Base-by-base conservation (phyloP, 2,329 filamentous ascomycete genomes). In the Gnomoniopsis smithogilvyi region DNA sequence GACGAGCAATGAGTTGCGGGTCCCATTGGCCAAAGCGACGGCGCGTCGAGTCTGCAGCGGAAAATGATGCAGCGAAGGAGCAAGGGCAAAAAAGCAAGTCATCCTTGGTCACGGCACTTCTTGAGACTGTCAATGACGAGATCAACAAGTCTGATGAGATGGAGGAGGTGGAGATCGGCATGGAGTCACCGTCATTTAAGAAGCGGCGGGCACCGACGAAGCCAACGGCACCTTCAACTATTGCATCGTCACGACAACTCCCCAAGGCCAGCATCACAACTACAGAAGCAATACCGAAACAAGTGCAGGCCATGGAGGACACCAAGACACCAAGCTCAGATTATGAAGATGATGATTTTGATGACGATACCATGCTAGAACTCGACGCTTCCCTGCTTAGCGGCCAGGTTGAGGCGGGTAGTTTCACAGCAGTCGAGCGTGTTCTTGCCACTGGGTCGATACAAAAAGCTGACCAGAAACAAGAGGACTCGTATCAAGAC, bases 11-110 rank as follows among this genome's bases (percentile, higher is more conserved):
- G 60, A 92, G 88, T 69, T 90, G 86, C 68, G 88, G 87, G 19
- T 78, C 82, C 24, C 83, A 89, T 65, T 90, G 88, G 81, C 87
- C 88, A 1, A 93, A 93, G 71, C 80, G 87, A 63, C 81, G 87
- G 65, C 88, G 81, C 65, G 67, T 85, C 8, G 82, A 86, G 36
- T 71, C 75, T 15, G 79, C 76, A 53, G 68, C 71, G 0, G 71
- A 71, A 3, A 68, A 69, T 36, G 46, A 50, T n/a, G 36, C 51
- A 14, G 19, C 41, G 15, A 51, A 38, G 22, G 53, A 57, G 17
- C 68, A 59, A 69, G 62, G 61, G 58, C 79, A 80, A 48, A 41
- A 47, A 33, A 82, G 81, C 2, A 87, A 86, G 63, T 78, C 80
- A 0, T 82, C 79, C 3, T 75, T 85, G 66, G 80, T 85, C n/a